Evolutionary conservation across 768 basidiomycete species (phyloP).

Genomic region (Boletus rufocinnamomeus): DNA sequence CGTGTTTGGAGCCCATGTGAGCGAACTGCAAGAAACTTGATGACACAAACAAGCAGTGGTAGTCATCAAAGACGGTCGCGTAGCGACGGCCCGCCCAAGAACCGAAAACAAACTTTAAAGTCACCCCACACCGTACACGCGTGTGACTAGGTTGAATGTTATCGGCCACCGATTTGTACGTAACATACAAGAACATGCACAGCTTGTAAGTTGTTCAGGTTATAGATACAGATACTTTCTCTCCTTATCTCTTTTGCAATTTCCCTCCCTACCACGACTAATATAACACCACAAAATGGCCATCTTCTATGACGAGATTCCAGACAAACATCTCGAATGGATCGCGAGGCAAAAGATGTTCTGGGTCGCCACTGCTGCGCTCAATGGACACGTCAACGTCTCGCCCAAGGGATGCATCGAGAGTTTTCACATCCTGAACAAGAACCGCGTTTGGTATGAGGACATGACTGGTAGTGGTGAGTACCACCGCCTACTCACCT

Average conservation of each 20-base stretch:
- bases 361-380: constrained; percentile 70
- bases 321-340: constrained; percentile 55
- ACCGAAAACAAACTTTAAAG: no score
- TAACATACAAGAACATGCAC: not conserved
- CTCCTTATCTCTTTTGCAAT: not conserved
- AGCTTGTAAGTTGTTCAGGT: not conserved
- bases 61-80: not conserved
- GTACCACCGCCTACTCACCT: constrained; percentile 15
- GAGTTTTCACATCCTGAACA: constrained; percentile 59
- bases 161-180: not conserved
- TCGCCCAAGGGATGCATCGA: constrained; percentile 65
- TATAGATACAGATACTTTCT: not conserved
- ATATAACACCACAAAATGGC: constrained; percentile 44
- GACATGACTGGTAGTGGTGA: constrained; percentile 70
- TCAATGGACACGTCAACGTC: constrained; percentile 66
- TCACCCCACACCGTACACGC: not conserved
- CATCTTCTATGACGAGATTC: constrained; percentile 57
- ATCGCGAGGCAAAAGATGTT: constrained; percentile 64
- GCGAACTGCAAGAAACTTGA: no score
- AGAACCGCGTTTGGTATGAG: constrained; percentile 68
- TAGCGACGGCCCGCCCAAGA: not conserved
- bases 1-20: no score
- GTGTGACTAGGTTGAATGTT: not conserved
- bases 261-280: no score
- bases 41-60: no score